These are phyloP conservation scores for Camellia japonica DNA, from an alignment of 148 eudicot species.

Conservation along the genomic window DNA sequence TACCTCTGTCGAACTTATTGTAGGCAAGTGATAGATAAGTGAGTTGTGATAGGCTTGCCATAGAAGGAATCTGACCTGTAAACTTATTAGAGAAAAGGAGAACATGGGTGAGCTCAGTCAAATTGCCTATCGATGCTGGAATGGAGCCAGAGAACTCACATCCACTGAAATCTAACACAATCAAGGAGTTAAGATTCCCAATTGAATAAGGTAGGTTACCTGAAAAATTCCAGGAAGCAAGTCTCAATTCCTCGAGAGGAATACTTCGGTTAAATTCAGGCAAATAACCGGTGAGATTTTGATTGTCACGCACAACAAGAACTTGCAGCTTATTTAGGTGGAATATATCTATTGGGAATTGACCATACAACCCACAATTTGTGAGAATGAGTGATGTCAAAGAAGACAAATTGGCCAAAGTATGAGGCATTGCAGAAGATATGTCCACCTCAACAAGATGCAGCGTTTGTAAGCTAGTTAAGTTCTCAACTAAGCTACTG, in stretches of 20 bases:
- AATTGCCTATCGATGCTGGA: constrained; percentile 22
- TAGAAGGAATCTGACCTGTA: constrained; percentile 19
- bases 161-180: not conserved
- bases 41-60: not conserved
- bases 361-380: constrained; percentile 29
- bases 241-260: constrained; percentile 10
- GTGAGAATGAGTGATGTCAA: constrained; percentile 3
- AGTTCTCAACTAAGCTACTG: too few species aligned
- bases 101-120: constrained; percentile 4
- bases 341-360: constrained; percentile 25
- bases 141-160: constrained; percentile 24
- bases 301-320: constrained; percentile 21
- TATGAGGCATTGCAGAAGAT: too few species aligned
- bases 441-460: too few species aligned
- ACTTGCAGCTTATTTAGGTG: constrained; percentile 26
- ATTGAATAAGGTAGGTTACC: constrained; percentile 36
- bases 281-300: constrained; percentile 17
- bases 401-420: constrained; percentile 15
- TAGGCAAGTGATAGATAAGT: not conserved
- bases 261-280: constrained; percentile 28
- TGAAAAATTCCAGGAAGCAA: constrained; percentile 15
- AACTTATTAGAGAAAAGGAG: constrained; percentile 15
- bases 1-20: not conserved
- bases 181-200: constrained; percentile 23
- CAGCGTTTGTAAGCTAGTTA: too few species aligned